A percentile compares a stretch with the other conserved stretches of the same genome.
Evolutionary conservation across 345 rosid genomes (phyloP).

Genomic region (Punica granatum): DNA sequence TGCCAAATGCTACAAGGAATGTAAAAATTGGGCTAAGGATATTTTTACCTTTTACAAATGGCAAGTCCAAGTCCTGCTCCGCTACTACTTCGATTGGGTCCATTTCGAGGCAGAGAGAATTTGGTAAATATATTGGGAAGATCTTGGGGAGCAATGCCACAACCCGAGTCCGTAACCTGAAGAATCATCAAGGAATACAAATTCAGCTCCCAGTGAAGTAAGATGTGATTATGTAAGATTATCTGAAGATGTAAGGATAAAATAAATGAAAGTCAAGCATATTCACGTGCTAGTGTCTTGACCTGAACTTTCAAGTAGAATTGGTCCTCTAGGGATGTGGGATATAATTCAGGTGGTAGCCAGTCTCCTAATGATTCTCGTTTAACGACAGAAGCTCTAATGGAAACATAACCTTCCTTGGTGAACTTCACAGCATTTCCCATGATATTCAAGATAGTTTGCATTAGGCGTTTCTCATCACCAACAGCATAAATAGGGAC

Average conservation of each 20-base stretch:
- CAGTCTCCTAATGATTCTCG: slow-evolving; percentile 68
- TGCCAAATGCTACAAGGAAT: not conserved
- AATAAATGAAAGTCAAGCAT: not conserved
- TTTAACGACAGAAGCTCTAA: slow-evolving; percentile 65
- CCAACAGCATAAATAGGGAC: slow-evolving; percentile 70
- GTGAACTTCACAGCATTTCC: slow-evolving; percentile 98
- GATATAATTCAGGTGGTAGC: slow-evolving; percentile 58
- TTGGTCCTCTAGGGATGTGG: slow-evolving; percentile 47
- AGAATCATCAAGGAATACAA: not conserved
- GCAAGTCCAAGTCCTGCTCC: slow-evolving; percentile 94
- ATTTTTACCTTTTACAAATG: slow-evolving; percentile 64
- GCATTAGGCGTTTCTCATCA: slow-evolving; percentile 85
- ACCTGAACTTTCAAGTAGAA: slow-evolving; percentile 85
- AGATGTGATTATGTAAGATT: not conserved
- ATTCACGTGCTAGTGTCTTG: not conserved
- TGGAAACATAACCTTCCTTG: slow-evolving; percentile 69
- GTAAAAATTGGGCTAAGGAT: not conserved
- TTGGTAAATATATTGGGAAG: slow-evolving; percentile 56
- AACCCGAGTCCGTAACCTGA: slow-evolving; percentile 88
- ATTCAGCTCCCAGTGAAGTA: not conserved
- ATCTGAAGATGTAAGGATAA: not conserved
- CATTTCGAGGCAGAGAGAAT: slow-evolving; percentile 51
- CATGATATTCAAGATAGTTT: slow-evolving; percentile 62
- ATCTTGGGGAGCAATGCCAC: slow-evolving; percentile 75
- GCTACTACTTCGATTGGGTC: slow-evolving; percentile 33